phyloP scores from a whole-genome alignment of 345 rosid species.

The Brassica incana region DNA sequence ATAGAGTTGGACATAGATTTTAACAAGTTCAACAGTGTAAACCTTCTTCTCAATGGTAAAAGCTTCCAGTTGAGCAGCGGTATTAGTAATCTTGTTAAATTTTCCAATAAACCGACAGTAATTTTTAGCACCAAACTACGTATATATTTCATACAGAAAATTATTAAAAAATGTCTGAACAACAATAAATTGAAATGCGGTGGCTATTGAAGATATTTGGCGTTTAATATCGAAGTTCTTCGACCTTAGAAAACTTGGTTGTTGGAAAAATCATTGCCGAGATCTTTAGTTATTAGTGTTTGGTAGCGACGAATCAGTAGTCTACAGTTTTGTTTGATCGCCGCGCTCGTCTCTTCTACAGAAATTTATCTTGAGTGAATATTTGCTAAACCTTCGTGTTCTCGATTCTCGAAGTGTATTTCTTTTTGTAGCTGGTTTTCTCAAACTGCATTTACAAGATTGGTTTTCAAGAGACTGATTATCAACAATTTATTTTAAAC shows the following conservation, averaged over 20 bases:
- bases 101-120: not conserved
- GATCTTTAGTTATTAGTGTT: not conserved
- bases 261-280: not conserved
- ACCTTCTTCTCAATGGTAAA: slow-evolving; percentile 14
- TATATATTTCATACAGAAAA: not conserved
- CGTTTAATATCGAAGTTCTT: not conserved
- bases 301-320: not conserved
- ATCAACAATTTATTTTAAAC: too few relatives aligned
- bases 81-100: not conserved
- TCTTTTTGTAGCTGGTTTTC: too few relatives aligned
- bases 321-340: not conserved
- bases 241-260: not conserved
- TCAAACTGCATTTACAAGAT: too few relatives aligned
- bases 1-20: too few relatives aligned
- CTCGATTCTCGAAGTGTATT: not conserved
- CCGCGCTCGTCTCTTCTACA: not conserved
- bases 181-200: not conserved
- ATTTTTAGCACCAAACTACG: slow-evolving; percentile 1
- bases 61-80: slow-evolving; percentile 16
- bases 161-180: not conserved
- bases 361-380: not conserved
- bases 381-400: not conserved
- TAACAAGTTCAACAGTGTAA: not conserved
- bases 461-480: too few relatives aligned
- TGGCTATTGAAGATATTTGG: not conserved